Percentiles rank a stretch among this genome's conserved stretches.
Conservation (phyloP, 768 basidiomycete species). For the Asterophora lycoperdoides region DNA sequence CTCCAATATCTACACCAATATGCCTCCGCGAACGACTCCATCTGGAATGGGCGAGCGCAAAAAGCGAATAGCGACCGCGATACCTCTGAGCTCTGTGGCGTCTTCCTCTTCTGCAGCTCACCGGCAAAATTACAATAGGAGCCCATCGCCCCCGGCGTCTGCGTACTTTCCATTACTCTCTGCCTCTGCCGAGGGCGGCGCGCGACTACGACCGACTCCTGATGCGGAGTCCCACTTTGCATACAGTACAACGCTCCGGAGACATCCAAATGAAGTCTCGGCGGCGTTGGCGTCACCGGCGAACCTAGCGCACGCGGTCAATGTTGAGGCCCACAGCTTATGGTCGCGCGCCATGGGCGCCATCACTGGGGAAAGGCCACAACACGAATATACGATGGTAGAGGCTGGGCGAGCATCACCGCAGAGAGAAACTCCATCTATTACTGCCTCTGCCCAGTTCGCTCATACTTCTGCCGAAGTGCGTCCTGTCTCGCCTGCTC, state of each 20-base stretch:
- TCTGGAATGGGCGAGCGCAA: slow-evolving; percentile 42
- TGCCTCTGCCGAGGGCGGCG: slow-evolving; percentile 39
- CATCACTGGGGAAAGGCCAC: slow-evolving; percentile 34
- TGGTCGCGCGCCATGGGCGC: slow-evolving; percentile 44
- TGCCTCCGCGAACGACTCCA: slow-evolving; percentile 25
- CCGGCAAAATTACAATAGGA: slow-evolving; percentile 23
- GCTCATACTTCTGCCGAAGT: slow-evolving; percentile 67
- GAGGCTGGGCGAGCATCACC: slow-evolving; percentile 37
- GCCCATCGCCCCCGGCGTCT: slow-evolving; percentile 72
- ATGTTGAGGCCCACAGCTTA: slow-evolving; percentile 46
- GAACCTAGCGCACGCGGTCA: slow-evolving; percentile 42
- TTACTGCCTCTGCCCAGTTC: slow-evolving; percentile 65
- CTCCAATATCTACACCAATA: neutral
- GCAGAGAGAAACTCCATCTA: slow-evolving; percentile 31
- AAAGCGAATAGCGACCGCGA: slow-evolving; percentile 33
- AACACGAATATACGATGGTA: slow-evolving; percentile 26
- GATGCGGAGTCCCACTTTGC: slow-evolving; percentile 74
- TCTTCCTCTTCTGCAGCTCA: slow-evolving; percentile 35
- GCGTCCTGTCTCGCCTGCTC: slow-evolving; percentile 19
- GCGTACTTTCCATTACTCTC: slow-evolving; percentile 68
- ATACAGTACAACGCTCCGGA: slow-evolving; percentile 73
- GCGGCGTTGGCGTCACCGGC: slow-evolving; percentile 44
- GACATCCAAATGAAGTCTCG: slow-evolving; percentile 53
- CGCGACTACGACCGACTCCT: slow-evolving; percentile 53
- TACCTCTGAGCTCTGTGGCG: slow-evolving; percentile 31